These are phyloP conservation scores for Nymphaea colorata DNA, from an alignment of 164 flowering plant species.

Conservation along the genomic window DNA sequence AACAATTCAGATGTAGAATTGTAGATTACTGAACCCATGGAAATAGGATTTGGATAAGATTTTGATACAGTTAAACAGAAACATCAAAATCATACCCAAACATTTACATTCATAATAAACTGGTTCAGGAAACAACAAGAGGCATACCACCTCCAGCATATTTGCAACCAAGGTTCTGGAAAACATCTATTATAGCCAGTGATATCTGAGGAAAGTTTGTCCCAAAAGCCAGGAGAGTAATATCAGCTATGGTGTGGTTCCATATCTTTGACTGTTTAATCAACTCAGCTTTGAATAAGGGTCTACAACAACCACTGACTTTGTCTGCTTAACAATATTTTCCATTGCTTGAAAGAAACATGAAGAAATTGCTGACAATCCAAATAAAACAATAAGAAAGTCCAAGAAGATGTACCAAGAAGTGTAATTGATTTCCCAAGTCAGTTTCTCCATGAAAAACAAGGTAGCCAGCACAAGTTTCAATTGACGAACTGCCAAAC, in stretches of 20 bases:
- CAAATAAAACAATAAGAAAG: conserved; percentile 86
- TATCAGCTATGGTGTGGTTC: conserved; percentile 89
- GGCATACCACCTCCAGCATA: conserved; percentile 71
- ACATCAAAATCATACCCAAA: neutral
- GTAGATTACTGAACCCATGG: neutral
- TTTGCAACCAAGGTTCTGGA: conserved; percentile 52
- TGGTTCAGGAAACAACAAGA: conserved; percentile 6
- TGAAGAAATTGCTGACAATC: conserved; percentile 68
- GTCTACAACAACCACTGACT: conserved; percentile 57
- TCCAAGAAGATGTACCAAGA: conserved; percentile 50
- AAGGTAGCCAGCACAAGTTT: conserved; percentile 54
- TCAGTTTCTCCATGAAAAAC: conserved; percentile 42
- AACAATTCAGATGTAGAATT: neutral
- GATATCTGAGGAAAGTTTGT: conserved; percentile 97
- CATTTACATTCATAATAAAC: neutral
- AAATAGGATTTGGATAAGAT: neutral
- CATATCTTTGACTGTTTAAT: conserved; percentile 59
- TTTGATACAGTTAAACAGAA: neutral
- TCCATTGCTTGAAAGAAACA: conserved; percentile 90
- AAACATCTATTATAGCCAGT: conserved; percentile 80
- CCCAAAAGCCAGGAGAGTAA: conserved; percentile 76
- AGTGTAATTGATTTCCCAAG: conserved; percentile 42
- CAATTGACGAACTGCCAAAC: neutral
- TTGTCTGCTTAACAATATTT: conserved; percentile 76
- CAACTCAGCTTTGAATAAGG: conserved; percentile 36